Base-by-base conservation (phyloP, 140 eudicot genomes). In the Ambrosia hybrid region DNA sequence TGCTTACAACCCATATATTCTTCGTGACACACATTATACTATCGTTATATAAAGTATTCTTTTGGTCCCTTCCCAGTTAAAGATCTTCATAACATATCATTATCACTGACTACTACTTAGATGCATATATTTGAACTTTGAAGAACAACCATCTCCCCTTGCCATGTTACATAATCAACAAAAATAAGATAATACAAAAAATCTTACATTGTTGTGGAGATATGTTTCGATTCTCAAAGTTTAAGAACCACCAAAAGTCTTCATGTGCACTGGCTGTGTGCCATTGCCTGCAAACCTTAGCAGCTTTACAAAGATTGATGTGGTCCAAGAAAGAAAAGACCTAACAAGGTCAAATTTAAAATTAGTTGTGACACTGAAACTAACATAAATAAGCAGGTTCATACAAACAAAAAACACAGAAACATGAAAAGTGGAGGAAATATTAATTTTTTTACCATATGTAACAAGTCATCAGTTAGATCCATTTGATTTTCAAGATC, bases 241-340 rank as follows among this genome's bases (percentile, higher is more conserved):
- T 80, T 73, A 95, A 80, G 65, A 70, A 83, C 71, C 86, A 86
- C 99, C 99, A 95, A 56, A 95, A 95, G 71, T 95, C 97, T 81
- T 95, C 97, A 79, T 95, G 99, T 61, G 95, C 80, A 65, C 97
- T 91, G 70, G 99, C 96, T 48, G 75, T 65, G 26, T 89, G 90
- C 99, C 99, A 95, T 81, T 95, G 99, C 83, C 86, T 83, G 81
- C 99, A 94, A 70, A 94, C 97, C 75, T 83, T 82, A 57, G 92
- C 94, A 60, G 92, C 97, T 79, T 84, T 86, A 80, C 96, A 94
- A 62, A 88, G 97, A 83, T 90, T 85, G 57, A 77, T 71, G 68
- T 81, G 91, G 73, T 84, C 91, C 85, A 94, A 74, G 85, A 94
- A 94, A 64, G 97, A 82, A 73, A 94, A 88, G 45, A 94, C 97